Evolutionary conservation across 768 basidiomycete genomes (phyloP).

Genomic region (Phanerodontia chrysosporium): DNA sequence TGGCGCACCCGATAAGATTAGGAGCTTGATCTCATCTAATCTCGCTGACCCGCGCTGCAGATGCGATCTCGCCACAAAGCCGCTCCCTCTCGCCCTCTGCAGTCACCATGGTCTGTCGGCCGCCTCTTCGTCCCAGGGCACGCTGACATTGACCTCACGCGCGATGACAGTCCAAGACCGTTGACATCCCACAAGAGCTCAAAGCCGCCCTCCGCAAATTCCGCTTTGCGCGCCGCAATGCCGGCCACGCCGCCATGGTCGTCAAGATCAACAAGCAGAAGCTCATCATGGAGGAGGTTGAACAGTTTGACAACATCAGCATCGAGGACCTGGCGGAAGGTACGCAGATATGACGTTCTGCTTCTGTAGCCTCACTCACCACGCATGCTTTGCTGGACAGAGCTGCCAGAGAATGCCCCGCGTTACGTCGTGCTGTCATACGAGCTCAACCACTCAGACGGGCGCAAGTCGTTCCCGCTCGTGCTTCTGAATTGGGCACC

Average conservation of each 20-base stretch:
- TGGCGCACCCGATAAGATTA: neutral
- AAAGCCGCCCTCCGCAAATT: conserved; percentile 83
- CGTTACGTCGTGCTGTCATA: conserved; percentile 84
- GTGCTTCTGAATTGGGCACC: conserved; percentile 90
- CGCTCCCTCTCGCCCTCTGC: neutral
- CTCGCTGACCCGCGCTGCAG: neutral
- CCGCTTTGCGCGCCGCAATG: conserved; percentile 60
- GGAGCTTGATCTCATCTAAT: conserved; percentile 1
- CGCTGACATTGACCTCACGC: neutral
- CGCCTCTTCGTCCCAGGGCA: neutral
- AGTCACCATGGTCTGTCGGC: conserved; percentile 7
- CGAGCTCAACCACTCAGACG: conserved; percentile 75
- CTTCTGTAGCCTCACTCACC: conserved; percentile 2
- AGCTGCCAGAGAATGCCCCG: conserved; percentile 83
- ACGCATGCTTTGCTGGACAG: conserved; percentile 33
- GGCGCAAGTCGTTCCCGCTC: conserved; percentile 80
- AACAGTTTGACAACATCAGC: conserved; percentile 69
- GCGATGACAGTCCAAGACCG: conserved; percentile 56
- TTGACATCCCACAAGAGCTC: conserved; percentile 79
- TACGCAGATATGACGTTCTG: conserved; percentile 24
- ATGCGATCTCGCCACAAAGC: conserved; percentile 3
- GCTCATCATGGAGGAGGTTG: conserved; percentile 79
- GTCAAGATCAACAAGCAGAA: conserved; percentile 88
- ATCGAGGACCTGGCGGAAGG: conserved; percentile 89
- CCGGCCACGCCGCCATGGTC: conserved; percentile 72